These are phyloP conservation scores for Acrodontium crateriforme DNA, from an alignment of 2,329 filamentous ascomycete genomes.

Conservation along the genomic window DNA sequence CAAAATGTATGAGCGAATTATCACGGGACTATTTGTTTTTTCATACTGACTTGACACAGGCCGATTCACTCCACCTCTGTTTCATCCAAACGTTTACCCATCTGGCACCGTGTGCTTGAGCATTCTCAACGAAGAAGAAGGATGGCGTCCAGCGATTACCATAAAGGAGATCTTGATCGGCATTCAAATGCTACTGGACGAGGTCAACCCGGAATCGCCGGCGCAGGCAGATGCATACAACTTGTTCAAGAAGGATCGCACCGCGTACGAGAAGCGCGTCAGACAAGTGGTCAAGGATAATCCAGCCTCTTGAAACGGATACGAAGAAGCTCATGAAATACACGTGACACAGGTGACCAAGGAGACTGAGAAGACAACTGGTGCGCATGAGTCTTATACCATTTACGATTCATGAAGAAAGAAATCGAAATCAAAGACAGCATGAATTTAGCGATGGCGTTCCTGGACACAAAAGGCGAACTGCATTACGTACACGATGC, in stretches of 20 bases:
- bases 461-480: no score
- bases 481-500: no score
- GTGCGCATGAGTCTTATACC: no score
- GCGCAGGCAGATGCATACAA: slow-evolving; percentile 97
- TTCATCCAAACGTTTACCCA: slow-evolving; percentile 97
- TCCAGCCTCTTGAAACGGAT: slow-evolving; percentile 49
- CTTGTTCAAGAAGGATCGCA: slow-evolving; percentile 78
- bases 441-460: no score
- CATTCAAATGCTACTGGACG: slow-evolving; percentile 89
- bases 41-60: slow-evolving; percentile 50
- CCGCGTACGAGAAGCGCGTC: slow-evolving; percentile 80
- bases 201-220: slow-evolving; percentile 92
- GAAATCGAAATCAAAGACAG: no score
- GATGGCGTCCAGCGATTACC: slow-evolving; percentile 96
- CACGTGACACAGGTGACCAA: no score
- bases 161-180: slow-evolving; percentile 95
- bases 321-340: no score
- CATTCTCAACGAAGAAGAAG: slow-evolving; percentile 95
- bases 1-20: slow-evolving; percentile 83
- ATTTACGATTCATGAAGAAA: no score
- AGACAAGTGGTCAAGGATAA: slow-evolving; percentile 81
- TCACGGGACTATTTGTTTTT: no score
- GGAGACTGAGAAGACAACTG: no score
- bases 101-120: slow-evolving; percentile 95
- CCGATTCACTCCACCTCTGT: slow-evolving; percentile 91